These are phyloP conservation scores for Diaporthe velutina DNA, from an alignment of 2,329 filamentous ascomycete species.

Conservation along the genomic window DNA sequence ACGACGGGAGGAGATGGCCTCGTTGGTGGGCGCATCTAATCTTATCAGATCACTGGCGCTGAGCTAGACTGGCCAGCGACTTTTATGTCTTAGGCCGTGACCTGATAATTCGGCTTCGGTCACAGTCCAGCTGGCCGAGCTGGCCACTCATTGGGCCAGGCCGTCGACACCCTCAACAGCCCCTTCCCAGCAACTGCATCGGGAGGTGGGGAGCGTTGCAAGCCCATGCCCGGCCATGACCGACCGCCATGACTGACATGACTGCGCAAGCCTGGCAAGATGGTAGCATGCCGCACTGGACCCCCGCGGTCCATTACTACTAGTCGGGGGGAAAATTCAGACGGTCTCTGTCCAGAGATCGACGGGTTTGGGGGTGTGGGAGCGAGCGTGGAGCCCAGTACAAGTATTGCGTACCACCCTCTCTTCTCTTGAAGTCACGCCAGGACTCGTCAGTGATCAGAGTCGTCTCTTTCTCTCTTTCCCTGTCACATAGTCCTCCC, in stretches of 20 bases:
- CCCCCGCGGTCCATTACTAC: constrained; percentile 4
- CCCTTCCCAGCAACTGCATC: constrained; percentile 7
- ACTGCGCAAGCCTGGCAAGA: neutral
- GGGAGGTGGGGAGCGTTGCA: constrained; percentile 28
- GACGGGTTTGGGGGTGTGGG: neutral
- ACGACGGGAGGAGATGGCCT: neutral
- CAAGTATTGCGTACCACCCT: constrained; percentile 7
- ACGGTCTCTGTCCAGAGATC: constrained; percentile 1
- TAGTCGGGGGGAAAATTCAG: constrained; percentile 12
- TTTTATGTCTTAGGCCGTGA: neutral
- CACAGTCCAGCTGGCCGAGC: neutral
- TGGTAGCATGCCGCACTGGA: neutral
- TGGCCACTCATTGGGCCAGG: constrained; percentile 14
- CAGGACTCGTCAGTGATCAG: neutral
- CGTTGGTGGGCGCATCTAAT: constrained; percentile 22
- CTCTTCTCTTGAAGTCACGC: neutral
- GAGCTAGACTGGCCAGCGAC: neutral
- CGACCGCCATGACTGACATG: neutral
- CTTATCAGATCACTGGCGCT: constrained; percentile 34
- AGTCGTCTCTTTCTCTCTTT: neutral
- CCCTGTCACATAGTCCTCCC: neutral
- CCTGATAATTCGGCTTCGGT: neutral
- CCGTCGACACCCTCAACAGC: neutral
- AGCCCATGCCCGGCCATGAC: neutral
- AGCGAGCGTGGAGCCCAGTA: neutral